A percentile compares a stretch with the other conserved stretches of the same genome.
Evolutionary conservation across 2,329 filamentous ascomycete species (phyloP).

Genomic region (Xylariaceae sp.): DNA sequence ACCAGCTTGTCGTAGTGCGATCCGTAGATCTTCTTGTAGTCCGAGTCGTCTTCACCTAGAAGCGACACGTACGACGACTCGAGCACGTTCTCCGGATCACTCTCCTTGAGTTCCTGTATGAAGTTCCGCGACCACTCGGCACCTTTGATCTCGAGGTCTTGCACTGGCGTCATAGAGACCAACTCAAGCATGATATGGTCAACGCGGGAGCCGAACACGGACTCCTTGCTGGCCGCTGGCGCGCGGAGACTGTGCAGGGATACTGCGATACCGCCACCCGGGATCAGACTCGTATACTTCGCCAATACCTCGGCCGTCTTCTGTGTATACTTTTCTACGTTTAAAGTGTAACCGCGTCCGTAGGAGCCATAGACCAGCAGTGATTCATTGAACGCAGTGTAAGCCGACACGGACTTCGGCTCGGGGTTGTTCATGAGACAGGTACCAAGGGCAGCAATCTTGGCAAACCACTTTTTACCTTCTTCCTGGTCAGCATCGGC

Average conservation of each 20-base stretch:
- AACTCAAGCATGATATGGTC: slow-evolving; percentile 48
- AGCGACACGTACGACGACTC: slow-evolving; percentile 44
- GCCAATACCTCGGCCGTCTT: slow-evolving; percentile 38
- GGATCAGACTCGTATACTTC: slow-evolving; percentile 31
- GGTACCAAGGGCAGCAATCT: slow-evolving; percentile 18
- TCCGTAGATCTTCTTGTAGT: slow-evolving; percentile 42
- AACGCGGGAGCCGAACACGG: slow-evolving; percentile 41
- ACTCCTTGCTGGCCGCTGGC: slow-evolving; percentile 28
- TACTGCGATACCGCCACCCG: slow-evolving; percentile 38
- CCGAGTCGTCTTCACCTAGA: slow-evolving; percentile 34
- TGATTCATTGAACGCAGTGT: slow-evolving; percentile 27
- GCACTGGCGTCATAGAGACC: slow-evolving; percentile 34
- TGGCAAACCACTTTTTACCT: slow-evolving; percentile 28
- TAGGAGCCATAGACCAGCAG: slow-evolving; percentile 33
- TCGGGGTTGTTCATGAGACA: slow-evolving; percentile 29
- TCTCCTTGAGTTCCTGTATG: slow-evolving; percentile 31
- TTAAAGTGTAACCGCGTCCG: slow-evolving; percentile 33
- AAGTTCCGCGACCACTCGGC: slow-evolving; percentile 35
- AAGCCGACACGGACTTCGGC: slow-evolving; percentile 20
- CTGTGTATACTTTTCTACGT: slow-evolving; percentile 35
- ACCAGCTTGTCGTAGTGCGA: slow-evolving; percentile 34
- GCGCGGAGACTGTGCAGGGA: slow-evolving; percentile 42
- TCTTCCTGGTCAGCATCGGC: slow-evolving; percentile 39
- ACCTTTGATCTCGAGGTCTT: slow-evolving; percentile 34
- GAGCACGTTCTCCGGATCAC: slow-evolving; percentile 37